phyloP scores from a whole-genome alignment of 2,329 filamentous ascomycete species.

The Colletotrichum agaves region DNA sequence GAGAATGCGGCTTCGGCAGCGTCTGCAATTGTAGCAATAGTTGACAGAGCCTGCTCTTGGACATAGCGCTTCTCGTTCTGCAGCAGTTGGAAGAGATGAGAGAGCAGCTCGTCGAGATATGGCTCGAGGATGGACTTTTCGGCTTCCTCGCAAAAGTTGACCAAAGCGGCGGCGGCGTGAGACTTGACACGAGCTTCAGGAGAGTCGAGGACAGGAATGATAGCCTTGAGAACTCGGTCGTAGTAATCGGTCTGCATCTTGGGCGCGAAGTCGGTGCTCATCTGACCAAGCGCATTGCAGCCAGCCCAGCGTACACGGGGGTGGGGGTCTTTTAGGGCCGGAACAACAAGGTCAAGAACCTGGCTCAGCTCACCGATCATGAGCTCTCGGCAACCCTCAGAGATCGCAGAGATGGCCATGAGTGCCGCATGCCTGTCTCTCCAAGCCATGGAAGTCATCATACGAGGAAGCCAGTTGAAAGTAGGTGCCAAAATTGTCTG shows the following conservation, averaged over 20 bases:
- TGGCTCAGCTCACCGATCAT: conserved; percentile 96
- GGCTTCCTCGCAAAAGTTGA: conserved; percentile 99
- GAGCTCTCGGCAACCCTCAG: conserved; percentile 93
- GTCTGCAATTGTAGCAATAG: conserved; percentile 98
- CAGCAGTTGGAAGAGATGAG: conserved; percentile 85
- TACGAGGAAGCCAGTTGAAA: conserved; percentile 95
- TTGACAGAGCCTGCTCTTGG: conserved; percentile 96
- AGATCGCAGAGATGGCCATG: conserved; percentile 99
- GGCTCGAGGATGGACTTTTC: conserved; percentile 92
- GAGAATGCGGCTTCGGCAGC: conserved; percentile 94
- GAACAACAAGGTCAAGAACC: conserved; percentile 93
- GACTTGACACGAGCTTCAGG: conserved; percentile 94
- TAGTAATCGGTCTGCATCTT: conserved; percentile 99
- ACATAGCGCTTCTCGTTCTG: conserved; percentile 95
- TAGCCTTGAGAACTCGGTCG: conserved; percentile 84
- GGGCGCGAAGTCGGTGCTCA: conserved; percentile 99
- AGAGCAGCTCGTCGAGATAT: conserved; percentile 89
- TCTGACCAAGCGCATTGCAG: conserved; percentile 98
- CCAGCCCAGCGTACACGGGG: conserved; percentile 96
- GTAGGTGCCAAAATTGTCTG: conserved; percentile 90
- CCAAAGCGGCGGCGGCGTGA: conserved; percentile 94
- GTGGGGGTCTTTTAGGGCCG: conserved; percentile 88
- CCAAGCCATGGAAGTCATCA: conserved; percentile 97
- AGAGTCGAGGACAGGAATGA: conserved; percentile 91
- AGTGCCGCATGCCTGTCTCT: conserved; percentile 94